phyloP scores from a whole-genome alignment of 2,329 filamentous ascomycete species.

The Fusarium stilboides region DNA sequence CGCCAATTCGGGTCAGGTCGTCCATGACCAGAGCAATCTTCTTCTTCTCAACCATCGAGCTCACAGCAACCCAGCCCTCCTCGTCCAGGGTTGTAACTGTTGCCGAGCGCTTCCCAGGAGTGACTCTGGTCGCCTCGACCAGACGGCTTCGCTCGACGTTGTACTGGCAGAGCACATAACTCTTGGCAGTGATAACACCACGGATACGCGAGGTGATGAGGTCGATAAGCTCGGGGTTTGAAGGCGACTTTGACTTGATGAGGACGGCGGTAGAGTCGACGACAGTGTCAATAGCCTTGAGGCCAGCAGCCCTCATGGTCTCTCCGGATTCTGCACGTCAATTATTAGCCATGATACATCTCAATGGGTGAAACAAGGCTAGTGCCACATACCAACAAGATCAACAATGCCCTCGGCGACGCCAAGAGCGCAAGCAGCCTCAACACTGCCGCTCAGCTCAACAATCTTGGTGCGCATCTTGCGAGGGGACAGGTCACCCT shows the following conservation, averaged over 20 bases:
- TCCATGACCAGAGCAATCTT: conserved; percentile 91
- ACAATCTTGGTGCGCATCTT: conserved; percentile 90
- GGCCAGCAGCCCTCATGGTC: conserved; percentile 95
- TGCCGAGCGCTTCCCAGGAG: conserved; percentile 92
- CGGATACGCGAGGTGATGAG: conserved; percentile 89
- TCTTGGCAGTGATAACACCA: conserved; percentile 95
- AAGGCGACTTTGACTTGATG: conserved; percentile 89
- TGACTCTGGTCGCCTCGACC: conserved; percentile 78
- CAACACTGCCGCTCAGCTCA: conserved; percentile 95
- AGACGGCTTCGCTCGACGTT: conserved; percentile 85
- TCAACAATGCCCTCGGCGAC: conserved; percentile 98
- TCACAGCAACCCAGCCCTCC: conserved; percentile 94
- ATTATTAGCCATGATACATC: conserved; percentile 30
- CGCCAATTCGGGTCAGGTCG: conserved; percentile 80
- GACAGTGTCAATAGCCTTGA: conserved; percentile 95
- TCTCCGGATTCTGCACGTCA: conserved; percentile 85
- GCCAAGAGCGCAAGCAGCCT: conserved; percentile 94
- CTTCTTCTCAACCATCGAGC: conserved; percentile 93
- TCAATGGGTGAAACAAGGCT: background rate
- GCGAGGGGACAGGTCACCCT: conserved; percentile 53
- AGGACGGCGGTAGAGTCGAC: conserved; percentile 89
- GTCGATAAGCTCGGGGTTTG: conserved; percentile 84
- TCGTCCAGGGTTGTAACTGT: conserved; percentile 92
- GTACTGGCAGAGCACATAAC: conserved; percentile 96
- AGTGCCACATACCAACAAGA: conserved; percentile 81